Base-by-base conservation (phyloP, 345 rosid genomes). In the Brassica juncea region DNA sequence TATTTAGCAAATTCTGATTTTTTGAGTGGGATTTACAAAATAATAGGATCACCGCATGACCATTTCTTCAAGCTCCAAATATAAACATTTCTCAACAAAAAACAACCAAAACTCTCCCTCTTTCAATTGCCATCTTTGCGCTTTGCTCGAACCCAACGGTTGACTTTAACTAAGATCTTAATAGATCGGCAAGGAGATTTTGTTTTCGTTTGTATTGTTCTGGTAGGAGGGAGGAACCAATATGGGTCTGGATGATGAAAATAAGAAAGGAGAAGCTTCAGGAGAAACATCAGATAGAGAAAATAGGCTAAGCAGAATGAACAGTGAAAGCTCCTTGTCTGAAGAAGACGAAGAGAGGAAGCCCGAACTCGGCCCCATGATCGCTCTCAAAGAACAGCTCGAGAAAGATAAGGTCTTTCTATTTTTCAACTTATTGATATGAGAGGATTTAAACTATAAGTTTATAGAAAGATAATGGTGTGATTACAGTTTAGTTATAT, bases 41-140 rank as follows among this genome's bases (percentile, higher is more conserved):
- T 76, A 68, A 75, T 77, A 86, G 92, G 94, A 91, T 86, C 91
- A 85, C 91, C 47, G 47, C 47, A 39, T 39, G 47, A 39, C 14
- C 47, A 39, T 39, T 39, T 39, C 47, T 39, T 39, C 97, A 84
- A 68, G 4, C 68, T 66, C 81, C 73, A 80, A 77, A 78, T 72
- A 83, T 85, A 72, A 74, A 80, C 83, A 71, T 80, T 71, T 84
- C 74, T 28, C 19, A 73, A 73, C 57, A 7, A 60, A 32, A 66
- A 42, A 10, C 31, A 69, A 75, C 72, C 72, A 44, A 77, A 71
- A 31, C 64, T 42, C 47, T 8, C 59, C 16, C 81, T 69, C 71
- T 61, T 69, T 83, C 81, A 74, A 70, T 76, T 9, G 70, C n/a
- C 47, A 55, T 27, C 27, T 4, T 71, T 16, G 49, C 67, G 66